Base-by-base conservation (phyloP, 495 filamentous ascomycete genomes). In the Penicillium bovifimosum region DNA sequence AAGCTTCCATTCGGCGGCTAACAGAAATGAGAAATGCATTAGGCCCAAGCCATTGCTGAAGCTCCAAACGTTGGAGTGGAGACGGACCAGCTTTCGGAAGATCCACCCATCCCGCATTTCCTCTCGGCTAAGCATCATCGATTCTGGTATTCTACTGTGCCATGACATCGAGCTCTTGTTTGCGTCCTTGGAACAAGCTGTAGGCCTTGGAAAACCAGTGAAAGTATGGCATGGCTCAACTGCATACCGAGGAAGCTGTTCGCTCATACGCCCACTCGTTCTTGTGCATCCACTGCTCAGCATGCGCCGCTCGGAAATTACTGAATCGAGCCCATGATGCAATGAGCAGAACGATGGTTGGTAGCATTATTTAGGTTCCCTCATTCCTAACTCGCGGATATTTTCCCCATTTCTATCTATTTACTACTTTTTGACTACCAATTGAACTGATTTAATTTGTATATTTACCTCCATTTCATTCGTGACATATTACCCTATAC, bases 291-390 rank as follows among this genome's bases (percentile, higher is more conserved):
- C 43, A 51, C 35, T 29, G n/a, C 35, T 42, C 8, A 17, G 17
- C 17, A 29, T 18, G 10, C 14, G n/a, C 32, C 18, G 8, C 35
- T 7, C 49, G 45, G 49, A 52, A 11, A 50, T 18, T 6, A 3
- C 56, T 41, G 42, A 65, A n/a, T 8, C 43, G 7, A 53, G n/a
- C 39, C 38, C 36, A 63, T 65, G 62, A 65, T 65, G 62, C 56
- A 62, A 65, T 54, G 34, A 36, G 14, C 16, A 27, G 26, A 13
- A 49, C 14, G 24, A 44, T 13, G 31, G 9, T 40, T 16, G 16
- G 17, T 46, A 26, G 44, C 55, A 53, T 45, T 65, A 60, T 63
- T 53, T 55, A 9, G 38, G 47, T 20, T 2, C n/a, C 7, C n/a
- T 27, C 33, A 41, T 40, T 24, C 32, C 11, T 39, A 27, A 6